Percentiles rank a stretch among this genome's conserved stretches.
These are phyloP conservation scores for Magnusiomyces ingens DNA, from an alignment of 1,139 yeast genomes.

Conservation along the genomic window DNA sequence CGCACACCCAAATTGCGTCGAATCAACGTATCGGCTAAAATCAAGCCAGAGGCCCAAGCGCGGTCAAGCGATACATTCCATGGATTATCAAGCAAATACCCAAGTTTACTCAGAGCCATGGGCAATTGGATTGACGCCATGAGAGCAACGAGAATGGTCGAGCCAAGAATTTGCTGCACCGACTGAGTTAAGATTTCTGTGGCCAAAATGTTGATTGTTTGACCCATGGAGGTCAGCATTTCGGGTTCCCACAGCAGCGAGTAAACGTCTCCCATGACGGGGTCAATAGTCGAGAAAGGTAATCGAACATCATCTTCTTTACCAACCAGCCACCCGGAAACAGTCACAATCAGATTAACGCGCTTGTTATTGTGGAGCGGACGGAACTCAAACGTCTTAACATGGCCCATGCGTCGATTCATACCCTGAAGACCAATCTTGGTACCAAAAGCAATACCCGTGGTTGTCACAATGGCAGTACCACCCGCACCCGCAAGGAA, in stretches of 20 bases:
- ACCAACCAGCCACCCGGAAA: slow-evolving; percentile 98
- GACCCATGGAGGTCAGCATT: slow-evolving; percentile 93
- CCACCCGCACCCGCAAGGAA: slow-evolving; percentile 97
- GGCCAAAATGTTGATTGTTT: slow-evolving; percentile 87
- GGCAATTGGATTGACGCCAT: slow-evolving; percentile 97
- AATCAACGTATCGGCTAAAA: slow-evolving; percentile 84
- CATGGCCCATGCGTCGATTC: slow-evolving; percentile 81
- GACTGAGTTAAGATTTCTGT: slow-evolving; percentile 90
- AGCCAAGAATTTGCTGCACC: slow-evolving; percentile 90
- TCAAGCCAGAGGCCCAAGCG: slow-evolving; percentile 94
- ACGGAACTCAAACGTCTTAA: slow-evolving; percentile 84
- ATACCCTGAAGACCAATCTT: slow-evolving; percentile 83
- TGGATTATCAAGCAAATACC: slow-evolving; percentile 90
- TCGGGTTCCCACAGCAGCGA: slow-evolving; percentile 98
- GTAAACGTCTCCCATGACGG: slow-evolving; percentile 93
- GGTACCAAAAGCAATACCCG: slow-evolving; percentile 90
- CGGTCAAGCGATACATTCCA: slow-evolving; percentile 97
- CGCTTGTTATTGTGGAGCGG: slow-evolving; percentile 90
- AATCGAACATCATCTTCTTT: slow-evolving; percentile 91
- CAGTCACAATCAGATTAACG: slow-evolving; percentile 80
- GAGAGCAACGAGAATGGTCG: slow-evolving; percentile 82
- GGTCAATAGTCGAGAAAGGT: slow-evolving; percentile 95
- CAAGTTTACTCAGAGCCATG: slow-evolving; percentile 79
- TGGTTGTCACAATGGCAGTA: slow-evolving; percentile 85
- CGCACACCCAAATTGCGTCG: slow-evolving; percentile 86